Conservation (phyloP, 2,329 filamentous ascomycete species). For the Hymenoscyphus albidus region DNA sequence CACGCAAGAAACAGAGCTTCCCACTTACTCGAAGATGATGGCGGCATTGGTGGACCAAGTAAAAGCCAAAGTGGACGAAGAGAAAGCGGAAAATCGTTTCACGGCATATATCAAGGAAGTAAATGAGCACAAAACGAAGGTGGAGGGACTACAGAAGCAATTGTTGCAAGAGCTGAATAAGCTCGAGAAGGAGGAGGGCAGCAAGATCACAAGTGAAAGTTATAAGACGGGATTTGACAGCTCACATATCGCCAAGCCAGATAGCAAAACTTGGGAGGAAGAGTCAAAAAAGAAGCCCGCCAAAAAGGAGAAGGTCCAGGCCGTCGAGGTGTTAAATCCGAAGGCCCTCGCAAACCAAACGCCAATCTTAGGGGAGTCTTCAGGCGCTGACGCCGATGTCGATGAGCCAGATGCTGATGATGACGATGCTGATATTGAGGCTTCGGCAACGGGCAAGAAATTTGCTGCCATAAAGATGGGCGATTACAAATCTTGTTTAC, state of each 20-base stretch:
- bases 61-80: constrained; percentile 70
- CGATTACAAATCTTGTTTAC: constrained; percentile 69
- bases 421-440: constrained; percentile 69
- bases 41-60: constrained; percentile 92
- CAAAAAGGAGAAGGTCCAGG: constrained; percentile 42
- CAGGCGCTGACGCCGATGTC: constrained; percentile 58
- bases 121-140: constrained; percentile 70
- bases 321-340: constrained; percentile 76
- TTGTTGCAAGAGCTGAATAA: constrained; percentile 69
- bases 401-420: constrained; percentile 55
- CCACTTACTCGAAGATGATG: constrained; percentile 96
- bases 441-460: constrained; percentile 71
- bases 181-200: constrained; percentile 77
- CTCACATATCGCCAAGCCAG: constrained; percentile 58
- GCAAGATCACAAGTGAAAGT: constrained; percentile 91
- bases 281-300: constrained; percentile 24
- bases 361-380: constrained; percentile 41
- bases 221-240: constrained; percentile 88
- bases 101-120: constrained; percentile 76
- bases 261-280: neutral
- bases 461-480: constrained; percentile 75
- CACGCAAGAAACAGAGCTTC: constrained; percentile 64
- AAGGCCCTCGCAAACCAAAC: constrained; percentile 41
- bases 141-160: constrained; percentile 73
- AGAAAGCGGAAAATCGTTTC: constrained; percentile 65